A percentile compares a stretch with the other conserved stretches of the same genome.
Conservation (phyloP, 345 rosid genomes). For the Citrus australasica region DNA sequence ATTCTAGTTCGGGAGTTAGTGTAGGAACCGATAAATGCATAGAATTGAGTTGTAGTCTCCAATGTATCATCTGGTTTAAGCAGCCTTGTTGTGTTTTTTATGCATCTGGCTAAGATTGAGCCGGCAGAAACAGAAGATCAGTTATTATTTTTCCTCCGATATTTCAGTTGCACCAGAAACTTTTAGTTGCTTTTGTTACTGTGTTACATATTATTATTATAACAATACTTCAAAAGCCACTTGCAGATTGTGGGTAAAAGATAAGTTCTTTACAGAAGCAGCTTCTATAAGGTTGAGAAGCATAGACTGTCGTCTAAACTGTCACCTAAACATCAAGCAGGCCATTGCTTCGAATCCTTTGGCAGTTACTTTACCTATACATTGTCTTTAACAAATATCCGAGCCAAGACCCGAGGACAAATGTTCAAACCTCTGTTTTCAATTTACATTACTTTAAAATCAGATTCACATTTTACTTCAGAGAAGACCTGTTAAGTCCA, state of each 20-base stretch:
- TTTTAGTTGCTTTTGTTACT: neutral
- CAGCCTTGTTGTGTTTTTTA: neutral
- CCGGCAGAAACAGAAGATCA: neutral
- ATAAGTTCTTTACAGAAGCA: neutral
- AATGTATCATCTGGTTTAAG: neutral
- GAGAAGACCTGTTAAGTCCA: too few species aligned
- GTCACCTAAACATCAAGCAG: neutral
- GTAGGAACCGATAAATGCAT: conserved; percentile 5
- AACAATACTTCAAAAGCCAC: neutral
- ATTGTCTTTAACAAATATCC: too few species aligned
- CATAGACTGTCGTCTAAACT: neutral
- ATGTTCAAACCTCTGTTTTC: too few species aligned
- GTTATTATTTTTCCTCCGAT: neutral
- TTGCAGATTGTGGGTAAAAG: neutral
- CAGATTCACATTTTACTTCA: neutral
- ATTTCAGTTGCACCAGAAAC: neutral
- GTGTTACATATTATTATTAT: neutral
- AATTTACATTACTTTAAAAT: too few species aligned
- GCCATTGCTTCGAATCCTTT: too few species aligned
- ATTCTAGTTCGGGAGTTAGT: neutral
- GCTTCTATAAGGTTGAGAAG: neutral
- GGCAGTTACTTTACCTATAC: too few species aligned
- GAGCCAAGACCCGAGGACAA: too few species aligned
- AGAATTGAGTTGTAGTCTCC: neutral
- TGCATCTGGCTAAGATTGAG: neutral